Conservation (phyloP, 371 early-diverging fungal genomes). For the Mycotypha africana region DNA sequence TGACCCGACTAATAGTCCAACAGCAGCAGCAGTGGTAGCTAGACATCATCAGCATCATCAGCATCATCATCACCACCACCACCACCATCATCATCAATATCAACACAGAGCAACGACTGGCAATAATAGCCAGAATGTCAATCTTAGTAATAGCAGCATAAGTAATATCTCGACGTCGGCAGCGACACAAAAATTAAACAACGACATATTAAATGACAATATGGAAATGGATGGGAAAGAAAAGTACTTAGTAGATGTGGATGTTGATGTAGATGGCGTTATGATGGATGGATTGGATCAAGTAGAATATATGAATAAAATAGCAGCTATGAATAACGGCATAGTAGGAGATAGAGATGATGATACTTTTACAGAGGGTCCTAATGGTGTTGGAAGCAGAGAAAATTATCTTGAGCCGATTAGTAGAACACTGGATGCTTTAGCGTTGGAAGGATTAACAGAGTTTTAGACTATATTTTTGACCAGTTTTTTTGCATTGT, state of each 20-base stretch:
- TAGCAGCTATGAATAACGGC: constrained; percentile 1
- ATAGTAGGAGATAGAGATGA: constrained; percentile 14
- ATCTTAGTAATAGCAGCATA: background rate
- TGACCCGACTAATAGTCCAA: constrained; percentile 14
- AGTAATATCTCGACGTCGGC: too few relatives aligned
- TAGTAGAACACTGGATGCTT: constrained; percentile 37
- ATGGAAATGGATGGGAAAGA: constrained; percentile 15
- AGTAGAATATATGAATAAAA: constrained; percentile 31
- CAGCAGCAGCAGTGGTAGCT: constrained; percentile 3
- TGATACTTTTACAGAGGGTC: constrained; percentile 14
- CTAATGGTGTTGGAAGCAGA: too few relatives aligned
- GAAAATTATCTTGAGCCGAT: constrained; percentile 32
- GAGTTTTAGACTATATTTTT: too few relatives aligned
- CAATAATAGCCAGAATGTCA: background rate
- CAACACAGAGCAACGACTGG: too few relatives aligned
- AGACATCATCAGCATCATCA: background rate
- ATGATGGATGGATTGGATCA: constrained; percentile 48
- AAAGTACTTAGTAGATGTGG: constrained; percentile 40
- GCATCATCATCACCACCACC: background rate
- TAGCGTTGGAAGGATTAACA: constrained; percentile 13
- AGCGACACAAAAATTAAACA: constrained; percentile 1
- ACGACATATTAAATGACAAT: too few relatives aligned
- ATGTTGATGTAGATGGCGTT: constrained; percentile 45
- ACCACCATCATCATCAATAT: background rate
- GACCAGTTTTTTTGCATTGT: too few relatives aligned